Percentiles rank a stretch among this genome's conserved stretches.
phyloP scores from a whole-genome alignment of 352 stramenopile genomes.

The Pythium biforme region DNA sequence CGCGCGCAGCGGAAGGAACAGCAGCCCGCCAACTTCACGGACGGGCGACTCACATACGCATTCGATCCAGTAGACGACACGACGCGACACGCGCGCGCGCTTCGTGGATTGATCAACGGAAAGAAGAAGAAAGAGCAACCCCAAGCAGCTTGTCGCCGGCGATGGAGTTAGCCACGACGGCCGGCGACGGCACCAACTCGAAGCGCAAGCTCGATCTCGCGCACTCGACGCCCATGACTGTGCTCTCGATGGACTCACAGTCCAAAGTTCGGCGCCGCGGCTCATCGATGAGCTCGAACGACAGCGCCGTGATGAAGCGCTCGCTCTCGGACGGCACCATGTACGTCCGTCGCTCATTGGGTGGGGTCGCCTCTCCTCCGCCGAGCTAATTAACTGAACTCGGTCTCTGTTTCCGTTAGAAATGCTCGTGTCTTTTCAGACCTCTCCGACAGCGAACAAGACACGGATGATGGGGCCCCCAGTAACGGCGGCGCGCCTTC shows the following conservation, averaged over 20 bases:
- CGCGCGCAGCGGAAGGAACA: background rate
- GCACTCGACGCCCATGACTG: slow-evolving; percentile 27
- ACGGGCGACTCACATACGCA: background rate
- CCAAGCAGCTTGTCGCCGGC: background rate
- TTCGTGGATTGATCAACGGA: background rate
- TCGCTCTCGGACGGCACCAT: slow-evolving; percentile 75
- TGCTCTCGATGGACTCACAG: slow-evolving; percentile 42
- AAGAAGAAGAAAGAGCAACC: background rate
- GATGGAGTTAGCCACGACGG: slow-evolving; percentile 37
- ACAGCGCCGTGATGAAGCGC: slow-evolving; percentile 43
- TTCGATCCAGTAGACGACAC: background rate
- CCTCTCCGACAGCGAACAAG: slow-evolving; percentile 19
- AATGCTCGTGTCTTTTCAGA: slow-evolving; percentile 21
- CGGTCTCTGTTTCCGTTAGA: background rate
- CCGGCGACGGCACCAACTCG: slow-evolving; percentile 43
- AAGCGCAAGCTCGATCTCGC: slow-evolving; percentile 67
- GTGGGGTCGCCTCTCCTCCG: too few species aligned
- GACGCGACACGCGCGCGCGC: too few species aligned
- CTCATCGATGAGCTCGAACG: slow-evolving; percentile 26
- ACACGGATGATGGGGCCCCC: slow-evolving; percentile 9
- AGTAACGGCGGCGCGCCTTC: slow-evolving; percentile 13
- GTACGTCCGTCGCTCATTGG: too few species aligned
- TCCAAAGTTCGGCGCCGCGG: slow-evolving; percentile 51
- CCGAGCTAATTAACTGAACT: background rate
- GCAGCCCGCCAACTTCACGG: too few species aligned